Evolutionary conservation across 345 rosid species (phyloP).

Genomic region (Reutealis trisperma): DNA sequence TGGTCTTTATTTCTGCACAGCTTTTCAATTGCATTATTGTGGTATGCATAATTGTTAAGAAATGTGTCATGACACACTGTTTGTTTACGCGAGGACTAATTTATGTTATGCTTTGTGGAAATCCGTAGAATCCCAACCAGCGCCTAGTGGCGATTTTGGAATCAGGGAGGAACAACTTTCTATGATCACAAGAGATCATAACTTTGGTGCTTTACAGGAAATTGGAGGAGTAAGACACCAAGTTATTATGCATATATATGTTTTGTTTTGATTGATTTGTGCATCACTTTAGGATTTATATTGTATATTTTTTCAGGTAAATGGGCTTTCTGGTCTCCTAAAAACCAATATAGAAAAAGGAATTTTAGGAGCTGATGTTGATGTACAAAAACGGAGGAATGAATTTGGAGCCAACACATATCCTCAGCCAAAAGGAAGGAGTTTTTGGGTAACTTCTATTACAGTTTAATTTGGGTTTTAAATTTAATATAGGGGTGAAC

Average conservation of each 20-base stretch:
- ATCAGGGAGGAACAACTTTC: constrained; percentile 71
- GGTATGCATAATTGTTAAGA: no score
- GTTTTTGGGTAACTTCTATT: constrained; percentile 60
- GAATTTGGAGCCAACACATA: constrained; percentile 94
- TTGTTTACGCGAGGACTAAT: background rate
- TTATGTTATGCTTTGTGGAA: constrained; percentile 20
- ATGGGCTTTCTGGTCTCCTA: constrained; percentile 64
- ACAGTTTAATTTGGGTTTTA: background rate
- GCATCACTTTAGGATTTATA: background rate
- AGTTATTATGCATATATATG: background rate
- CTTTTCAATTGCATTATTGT: background rate
- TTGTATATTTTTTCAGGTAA: constrained; percentile 44
- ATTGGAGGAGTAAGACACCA: constrained; percentile 65
- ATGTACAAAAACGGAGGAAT: constrained; percentile 62
- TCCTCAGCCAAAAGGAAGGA: constrained; percentile 84
- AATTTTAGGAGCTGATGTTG: constrained; percentile 62
- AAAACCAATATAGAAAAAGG: constrained; percentile 66
- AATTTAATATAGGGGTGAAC: no score
- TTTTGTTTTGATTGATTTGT: background rate
- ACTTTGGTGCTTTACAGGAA: constrained; percentile 54
- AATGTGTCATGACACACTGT: background rate
- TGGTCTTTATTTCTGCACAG: no score
- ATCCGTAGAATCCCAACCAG: constrained; percentile 27
- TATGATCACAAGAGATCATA: constrained; percentile 72
- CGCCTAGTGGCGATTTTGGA: constrained; percentile 55